phyloP scores from a whole-genome alignment of 495 filamentous ascomycete species.

The Xeromyces bisporus region DNA sequence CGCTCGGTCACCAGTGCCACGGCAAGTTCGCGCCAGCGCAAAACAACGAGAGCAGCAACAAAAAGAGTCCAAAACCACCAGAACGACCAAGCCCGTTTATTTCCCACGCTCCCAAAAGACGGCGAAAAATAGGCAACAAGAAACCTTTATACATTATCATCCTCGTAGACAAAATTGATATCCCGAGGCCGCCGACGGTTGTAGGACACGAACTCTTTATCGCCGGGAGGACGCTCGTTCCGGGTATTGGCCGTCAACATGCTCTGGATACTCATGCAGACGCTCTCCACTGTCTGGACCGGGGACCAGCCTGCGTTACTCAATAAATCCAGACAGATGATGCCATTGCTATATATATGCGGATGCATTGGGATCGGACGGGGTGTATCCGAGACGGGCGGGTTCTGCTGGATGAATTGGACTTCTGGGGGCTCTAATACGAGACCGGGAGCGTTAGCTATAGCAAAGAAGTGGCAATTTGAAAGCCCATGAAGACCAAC shows the following conservation, averaged over 20 bases:
- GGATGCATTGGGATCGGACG: conserved; percentile 87
- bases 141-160: conserved; percentile 51
- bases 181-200: conserved; percentile 66
- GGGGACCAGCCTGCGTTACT: conserved; percentile 81
- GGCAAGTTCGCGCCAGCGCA: too few species aligned
- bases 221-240: conserved; percentile 71
- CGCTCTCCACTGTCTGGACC: conserved; percentile 89
- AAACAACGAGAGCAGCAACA: too few species aligned
- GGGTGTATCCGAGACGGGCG: conserved; percentile 21
- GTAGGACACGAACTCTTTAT: conserved; percentile 66
- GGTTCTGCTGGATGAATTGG: conserved; percentile 51
- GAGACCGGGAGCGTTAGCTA: conserved; percentile 1
- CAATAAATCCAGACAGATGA: conserved; percentile 93
- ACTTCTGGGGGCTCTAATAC: conserved; percentile 76
- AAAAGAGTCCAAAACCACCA: too few species aligned
- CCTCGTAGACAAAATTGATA: conserved; percentile 78
- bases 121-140: conserved; percentile 1
- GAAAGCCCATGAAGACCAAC: too few species aligned
- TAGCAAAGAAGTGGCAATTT: too few species aligned
- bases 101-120: too few species aligned
- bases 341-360: conserved; percentile 94
- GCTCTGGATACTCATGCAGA: conserved; percentile 95
- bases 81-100: too few species aligned
- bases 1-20: too few species aligned
- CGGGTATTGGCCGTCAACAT: conserved; percentile 92